phyloP scores from a whole-genome alignment of 108 stramenopile genomes.

The Discostella pseudostelligera region DNA sequence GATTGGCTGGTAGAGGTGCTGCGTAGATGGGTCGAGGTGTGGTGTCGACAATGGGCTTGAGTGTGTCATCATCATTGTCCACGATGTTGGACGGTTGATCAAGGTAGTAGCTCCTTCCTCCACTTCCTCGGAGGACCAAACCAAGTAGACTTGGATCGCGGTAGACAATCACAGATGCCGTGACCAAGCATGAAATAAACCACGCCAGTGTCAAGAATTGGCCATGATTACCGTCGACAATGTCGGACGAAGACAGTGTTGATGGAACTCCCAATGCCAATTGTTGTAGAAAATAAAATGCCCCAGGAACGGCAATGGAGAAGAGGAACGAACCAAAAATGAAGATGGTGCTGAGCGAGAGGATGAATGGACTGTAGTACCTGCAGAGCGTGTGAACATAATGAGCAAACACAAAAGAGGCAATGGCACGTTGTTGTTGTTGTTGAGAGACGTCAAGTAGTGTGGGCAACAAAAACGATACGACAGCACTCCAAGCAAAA shows the following conservation, averaged over 20 bases:
- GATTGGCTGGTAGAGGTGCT: constrained; percentile 26
- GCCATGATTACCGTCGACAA: not conserved
- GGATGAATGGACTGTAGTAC: constrained; percentile 42
- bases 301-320: constrained; percentile 40
- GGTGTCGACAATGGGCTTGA: constrained; percentile 44
- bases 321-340: constrained; percentile 57
- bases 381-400: constrained; percentile 19
- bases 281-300: constrained; percentile 20
- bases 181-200: constrained; percentile 55
- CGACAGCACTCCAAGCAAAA: not conserved
- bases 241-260: too few species aligned
- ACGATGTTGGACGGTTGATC: constrained; percentile 17
- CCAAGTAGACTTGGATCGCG: constrained; percentile 45
- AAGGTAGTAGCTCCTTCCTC: constrained; percentile 20
- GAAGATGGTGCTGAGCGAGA: constrained; percentile 58
- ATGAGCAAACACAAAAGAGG: constrained; percentile 11
- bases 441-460: not conserved
- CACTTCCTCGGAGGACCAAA: not conserved
- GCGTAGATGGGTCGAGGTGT: constrained; percentile 39
- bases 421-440: not conserved
- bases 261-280: constrained; percentile 17
- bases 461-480: too few species aligned
- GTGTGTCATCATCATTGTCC: constrained; percentile 28
- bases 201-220: constrained; percentile 50
- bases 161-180: constrained; percentile 55